Evolutionary conservation across 805 yeast genomes (phyloP).

Genomic region (Metschnikowia santaceciliae): DNA sequence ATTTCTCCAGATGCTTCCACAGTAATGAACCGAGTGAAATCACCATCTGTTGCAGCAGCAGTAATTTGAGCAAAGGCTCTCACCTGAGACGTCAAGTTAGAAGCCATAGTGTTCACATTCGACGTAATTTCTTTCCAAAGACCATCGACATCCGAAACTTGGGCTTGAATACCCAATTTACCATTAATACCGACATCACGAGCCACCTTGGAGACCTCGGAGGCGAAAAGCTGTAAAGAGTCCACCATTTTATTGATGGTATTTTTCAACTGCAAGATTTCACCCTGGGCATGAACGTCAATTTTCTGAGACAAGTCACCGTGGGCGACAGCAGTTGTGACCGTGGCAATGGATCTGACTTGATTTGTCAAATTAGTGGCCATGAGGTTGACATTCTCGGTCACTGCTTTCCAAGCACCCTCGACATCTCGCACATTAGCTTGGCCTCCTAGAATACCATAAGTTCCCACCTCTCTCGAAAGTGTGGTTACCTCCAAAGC

Average conservation of each 20-base stretch:
- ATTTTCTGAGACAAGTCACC: constrained; percentile 85
- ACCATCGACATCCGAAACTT: constrained; percentile 86
- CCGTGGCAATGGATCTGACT: constrained; percentile 85
- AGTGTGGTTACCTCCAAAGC: constrained; percentile 46
- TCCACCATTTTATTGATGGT: constrained; percentile 94
- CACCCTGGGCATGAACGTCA: constrained; percentile 88
- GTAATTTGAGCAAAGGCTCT: constrained; percentile 92
- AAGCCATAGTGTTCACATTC: constrained; percentile 90
- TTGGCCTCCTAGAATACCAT: constrained; percentile 48
- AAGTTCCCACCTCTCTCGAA: constrained; percentile 45
- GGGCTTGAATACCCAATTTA: constrained; percentile 88
- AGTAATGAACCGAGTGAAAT: constrained; percentile 82
- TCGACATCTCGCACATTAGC: constrained; percentile 49
- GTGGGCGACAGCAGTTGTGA: constrained; percentile 87
- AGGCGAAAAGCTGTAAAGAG: constrained; percentile 79
- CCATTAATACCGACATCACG: constrained; percentile 93
- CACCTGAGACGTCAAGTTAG: constrained; percentile 88
- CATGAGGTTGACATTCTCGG: constrained; percentile 45
- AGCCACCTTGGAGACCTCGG: constrained; percentile 86
- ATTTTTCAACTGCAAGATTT: constrained; percentile 76
- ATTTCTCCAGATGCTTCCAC: constrained; percentile 92
- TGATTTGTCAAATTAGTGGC: constrained; percentile 59
- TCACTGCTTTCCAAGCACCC: constrained; percentile 50
- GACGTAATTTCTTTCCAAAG: constrained; percentile 89
- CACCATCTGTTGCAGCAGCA: constrained; percentile 93